Base-by-base conservation (phyloP, 306 rosid genomes). In the Fragaria iinumae region DNA sequence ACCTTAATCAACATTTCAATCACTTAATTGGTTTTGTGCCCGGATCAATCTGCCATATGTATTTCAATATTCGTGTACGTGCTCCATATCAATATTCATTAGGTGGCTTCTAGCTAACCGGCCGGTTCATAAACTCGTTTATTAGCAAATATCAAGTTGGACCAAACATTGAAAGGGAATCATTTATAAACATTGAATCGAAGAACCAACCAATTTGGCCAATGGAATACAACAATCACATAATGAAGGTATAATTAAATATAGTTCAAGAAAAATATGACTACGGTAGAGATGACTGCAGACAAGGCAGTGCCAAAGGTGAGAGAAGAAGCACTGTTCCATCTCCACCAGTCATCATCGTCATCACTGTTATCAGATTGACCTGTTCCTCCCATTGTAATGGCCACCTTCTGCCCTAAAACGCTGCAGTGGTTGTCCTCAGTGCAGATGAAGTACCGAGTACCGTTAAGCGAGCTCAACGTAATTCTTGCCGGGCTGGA, bases 371-470 rank as follows among this genome's bases (percentile, higher is more conserved):
- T 64, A 48, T 62, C 41, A 3, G 5, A 43, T 13, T 75, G 56
- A 25, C 44, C 18, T 2, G 67, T 23, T 29, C 39, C 68, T 57
- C 76, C 77, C 25, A 79, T 77, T 4, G 57, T 39, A 56, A 83
- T 81, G 2, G 77, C 77, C 41, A 81, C 84, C 79, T 84, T 83
- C 69, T 81, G 84, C 62, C 84, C 90, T 3, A 45, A 2, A 44
- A 13, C 57, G 29, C 21, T 32, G 43, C 88, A 81, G 77, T 84
- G 72, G 25, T 66, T 43, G 17, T 21, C 56, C 6, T 64, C n/a
- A 34, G 83, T 83, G 84, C 81, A 76, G 20, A 80, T 65, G 84
- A 83, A 83, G 68, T 79, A 69, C 25, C 76, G 78, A 38, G 84
- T 80, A 20, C 38, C n/a, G 41, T 75, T 80, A 43, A 64, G 69